Evolutionary conservation across 805 yeast species (phyloP).

Genomic region (Metschnikowia dekortorum): DNA sequence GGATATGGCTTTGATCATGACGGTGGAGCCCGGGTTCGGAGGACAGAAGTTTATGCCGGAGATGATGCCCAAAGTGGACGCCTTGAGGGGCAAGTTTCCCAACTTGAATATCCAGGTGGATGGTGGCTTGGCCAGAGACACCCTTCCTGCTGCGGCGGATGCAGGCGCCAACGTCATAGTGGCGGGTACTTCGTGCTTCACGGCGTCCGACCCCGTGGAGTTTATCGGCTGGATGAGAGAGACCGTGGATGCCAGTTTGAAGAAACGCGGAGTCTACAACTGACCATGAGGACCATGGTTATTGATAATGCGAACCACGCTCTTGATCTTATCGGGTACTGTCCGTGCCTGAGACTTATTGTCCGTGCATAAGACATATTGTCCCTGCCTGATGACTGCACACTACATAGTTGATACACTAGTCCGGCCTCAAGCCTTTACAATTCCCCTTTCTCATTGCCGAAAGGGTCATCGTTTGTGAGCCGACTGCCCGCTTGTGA

Average conservation of each 20-base stretch:
- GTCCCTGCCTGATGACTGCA: too few relatives aligned
- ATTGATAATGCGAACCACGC: too few relatives aligned
- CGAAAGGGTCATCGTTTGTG: too few relatives aligned
- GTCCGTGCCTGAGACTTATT: too few relatives aligned
- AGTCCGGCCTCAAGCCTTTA: too few relatives aligned
- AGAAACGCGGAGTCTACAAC: conserved; percentile 33
- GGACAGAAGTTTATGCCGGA: conserved; percentile 94
- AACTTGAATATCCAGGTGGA: conserved; percentile 88
- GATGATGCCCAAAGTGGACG: conserved; percentile 94
- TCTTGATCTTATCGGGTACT: too few relatives aligned
- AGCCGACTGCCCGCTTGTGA: too few relatives aligned
- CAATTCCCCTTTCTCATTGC: too few relatives aligned
- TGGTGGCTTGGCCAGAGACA: conserved; percentile 89
- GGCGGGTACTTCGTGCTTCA: conserved; percentile 93
- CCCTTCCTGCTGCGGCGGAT: conserved; percentile 81
- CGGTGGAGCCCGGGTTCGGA: conserved; percentile 98
- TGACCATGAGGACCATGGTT: neutral
- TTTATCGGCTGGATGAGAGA: conserved; percentile 67
- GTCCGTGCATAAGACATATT: too few relatives aligned
- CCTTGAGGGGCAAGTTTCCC: conserved; percentile 69
- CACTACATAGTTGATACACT: too few relatives aligned
- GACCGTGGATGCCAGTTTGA: conserved; percentile 51
- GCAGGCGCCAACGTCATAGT: conserved; percentile 99
- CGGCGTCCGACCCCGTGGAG: conserved; percentile 72
- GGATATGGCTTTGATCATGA: conserved; percentile 97